Base-by-base conservation (phyloP, 768 basidiomycete genomes). In the Suillus subluteus region DNA sequence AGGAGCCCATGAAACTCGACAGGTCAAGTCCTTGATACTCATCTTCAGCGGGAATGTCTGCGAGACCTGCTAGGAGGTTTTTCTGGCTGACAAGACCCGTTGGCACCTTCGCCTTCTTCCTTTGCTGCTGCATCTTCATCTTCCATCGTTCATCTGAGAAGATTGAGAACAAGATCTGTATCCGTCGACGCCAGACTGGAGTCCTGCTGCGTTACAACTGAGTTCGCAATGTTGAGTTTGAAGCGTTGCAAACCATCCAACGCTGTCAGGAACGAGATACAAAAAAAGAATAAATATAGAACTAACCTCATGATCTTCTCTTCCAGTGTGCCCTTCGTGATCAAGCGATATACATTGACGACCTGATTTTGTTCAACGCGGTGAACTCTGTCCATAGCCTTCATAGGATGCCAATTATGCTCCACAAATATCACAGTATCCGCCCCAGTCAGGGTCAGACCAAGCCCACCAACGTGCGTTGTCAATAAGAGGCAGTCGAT, bases 371-470 rank as follows among this genome's bases (percentile, higher is more conserved):
- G 98, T 7, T 98, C 98, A 44, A 99, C 90, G 63, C 98, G 91
- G 79, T 99, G 98, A 1, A 98, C 98, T 66, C 98, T 87, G 75
- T 99, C 98, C 98, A 99, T 99, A 11, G 98, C 98, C 78, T 99
- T 99, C 96, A 97, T 98, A 8, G 98, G 98, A 76, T 99, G 99
- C 98, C 98, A 99, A 76, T 99, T 98, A 73, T 99, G 98, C 76
- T 99, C 98, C 62, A 99, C 95, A 73, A 99, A 99, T 69, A 99
- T 98, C 66, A 99, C 98, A 0, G 98, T 99, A 76, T 99, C 98
- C 8, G 98, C 98, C 26, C 98, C 97, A 0, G 98, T 99, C 69
- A 99, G 81, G 23, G 97, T 99, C 74, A 99, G 80, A 8, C 98
- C 98, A 35, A 99, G 82, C 3, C 98, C 98, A 65, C 98, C 98